Percentiles rank a stretch among this genome's conserved stretches.
Conservation (phyloP, 352 stramenopile species). For the Globisporangium spiculum region DNA sequence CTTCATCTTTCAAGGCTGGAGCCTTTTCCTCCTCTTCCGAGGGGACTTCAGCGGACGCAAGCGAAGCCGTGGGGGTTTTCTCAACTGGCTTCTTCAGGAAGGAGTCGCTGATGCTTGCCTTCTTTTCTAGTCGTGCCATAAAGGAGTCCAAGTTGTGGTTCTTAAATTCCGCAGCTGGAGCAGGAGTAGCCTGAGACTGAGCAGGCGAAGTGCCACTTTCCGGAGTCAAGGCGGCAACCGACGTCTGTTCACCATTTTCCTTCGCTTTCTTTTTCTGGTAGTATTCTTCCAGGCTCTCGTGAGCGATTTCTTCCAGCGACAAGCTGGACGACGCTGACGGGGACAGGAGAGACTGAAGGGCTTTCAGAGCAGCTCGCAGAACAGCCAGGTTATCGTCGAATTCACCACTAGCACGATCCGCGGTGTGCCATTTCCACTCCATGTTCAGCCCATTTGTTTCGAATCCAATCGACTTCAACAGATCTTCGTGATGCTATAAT, state of each 20-base stretch:
- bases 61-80: slow-evolving; percentile 8
- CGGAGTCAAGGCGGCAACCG: background rate
- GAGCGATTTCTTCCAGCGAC: slow-evolving; percentile 53
- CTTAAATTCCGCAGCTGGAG: slow-evolving; percentile 1
- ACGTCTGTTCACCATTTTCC: background rate
- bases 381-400: slow-evolving; percentile 72
- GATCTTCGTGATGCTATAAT: slow-evolving; percentile 62
- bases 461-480: slow-evolving; percentile 79
- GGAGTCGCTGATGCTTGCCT: slow-evolving; percentile 36
- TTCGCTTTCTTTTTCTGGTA: slow-evolving; percentile 25
- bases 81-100: slow-evolving; percentile 20
- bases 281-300: slow-evolving; percentile 32
- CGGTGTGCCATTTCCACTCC: slow-evolving; percentile 82
- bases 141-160: slow-evolving; percentile 40
- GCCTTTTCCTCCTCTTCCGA: slow-evolving; percentile 28
- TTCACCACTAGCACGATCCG: slow-evolving; percentile 50
- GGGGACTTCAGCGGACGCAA: background rate
- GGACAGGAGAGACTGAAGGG: slow-evolving; percentile 53
- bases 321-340: slow-evolving; percentile 35
- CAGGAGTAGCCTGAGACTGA: slow-evolving; percentile 15
- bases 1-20: background rate
- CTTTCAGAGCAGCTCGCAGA: slow-evolving; percentile 53
- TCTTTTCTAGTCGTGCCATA: slow-evolving; percentile 51
- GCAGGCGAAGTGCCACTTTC: background rate
- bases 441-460: slow-evolving; percentile 71